A percentile compares a stretch with the other conserved stretches of the same genome.
phyloP scores from a whole-genome alignment of 441 rosid genomes.

The Sinapis alba region DNA sequence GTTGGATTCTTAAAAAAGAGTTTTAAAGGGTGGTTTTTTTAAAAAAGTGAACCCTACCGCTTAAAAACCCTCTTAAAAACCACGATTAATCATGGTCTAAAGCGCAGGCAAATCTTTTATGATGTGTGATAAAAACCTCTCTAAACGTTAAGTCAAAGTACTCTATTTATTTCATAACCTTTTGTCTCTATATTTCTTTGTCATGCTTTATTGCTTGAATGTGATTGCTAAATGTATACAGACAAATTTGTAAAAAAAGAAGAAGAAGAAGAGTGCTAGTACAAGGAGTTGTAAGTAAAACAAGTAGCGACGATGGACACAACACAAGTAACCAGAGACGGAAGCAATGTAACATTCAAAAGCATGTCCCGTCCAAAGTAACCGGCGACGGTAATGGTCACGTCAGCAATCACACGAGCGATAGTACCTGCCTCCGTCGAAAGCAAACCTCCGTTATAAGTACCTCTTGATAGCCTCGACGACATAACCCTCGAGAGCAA shows the following conservation, averaged over 20 bases:
- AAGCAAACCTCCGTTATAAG: slow-evolving; percentile 86
- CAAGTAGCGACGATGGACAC: slow-evolving; percentile 73
- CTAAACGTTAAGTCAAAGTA: slow-evolving; percentile 10
- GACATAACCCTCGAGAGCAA: slow-evolving; percentile 92
- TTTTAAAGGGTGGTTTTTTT: no score
- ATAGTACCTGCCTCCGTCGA: slow-evolving; percentile 94
- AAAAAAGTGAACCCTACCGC: no score
- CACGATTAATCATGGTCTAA: no score
- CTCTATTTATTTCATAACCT: slow-evolving; percentile 12
- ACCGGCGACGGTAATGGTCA: slow-evolving; percentile 79
- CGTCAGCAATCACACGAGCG: slow-evolving; percentile 90
- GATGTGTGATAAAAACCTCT: not conserved
- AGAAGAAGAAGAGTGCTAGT: slow-evolving; percentile 39
- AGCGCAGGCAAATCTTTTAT: slow-evolving; percentile 17
- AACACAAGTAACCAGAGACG: slow-evolving; percentile 68
- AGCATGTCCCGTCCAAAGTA: slow-evolving; percentile 64
- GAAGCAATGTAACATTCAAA: slow-evolving; percentile 77
- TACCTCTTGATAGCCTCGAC: slow-evolving; percentile 86
- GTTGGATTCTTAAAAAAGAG: no score
- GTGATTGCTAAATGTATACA: not conserved
- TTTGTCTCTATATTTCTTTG: not conserved
- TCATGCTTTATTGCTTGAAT: not conserved
- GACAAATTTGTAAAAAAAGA: not conserved
- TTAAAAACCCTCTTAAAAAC: no score
- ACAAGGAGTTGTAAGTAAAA: slow-evolving; percentile 82